Percentiles rank a stretch among this genome's conserved stretches.
Evolutionary conservation across 176 grass and related monocot genomes (phyloP).

Genomic region (Areca catechu): DNA sequence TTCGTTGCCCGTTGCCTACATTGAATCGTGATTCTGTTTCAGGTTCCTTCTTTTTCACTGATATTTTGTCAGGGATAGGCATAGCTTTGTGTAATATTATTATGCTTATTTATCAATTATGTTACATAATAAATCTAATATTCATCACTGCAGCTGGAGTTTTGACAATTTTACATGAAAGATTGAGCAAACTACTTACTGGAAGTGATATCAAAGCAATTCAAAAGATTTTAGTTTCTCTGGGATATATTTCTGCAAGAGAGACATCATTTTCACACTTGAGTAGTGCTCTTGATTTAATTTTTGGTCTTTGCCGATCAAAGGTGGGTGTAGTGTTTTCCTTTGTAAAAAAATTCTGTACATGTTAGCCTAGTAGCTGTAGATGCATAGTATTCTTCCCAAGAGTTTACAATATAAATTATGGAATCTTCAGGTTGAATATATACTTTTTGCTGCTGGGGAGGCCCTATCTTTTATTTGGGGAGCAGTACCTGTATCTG

Average conservation of each 20-base stretch:
- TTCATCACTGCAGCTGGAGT: constrained; percentile 43
- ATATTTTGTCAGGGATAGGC: constrained; percentile 3
- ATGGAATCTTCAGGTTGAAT: constrained; percentile 59
- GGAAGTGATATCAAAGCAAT: constrained; percentile 85
- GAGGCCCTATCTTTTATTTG: constrained; percentile 98
- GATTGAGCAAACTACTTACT: constrained; percentile 64
- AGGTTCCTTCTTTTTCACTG: constrained; percentile 28
- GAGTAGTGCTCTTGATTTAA: constrained; percentile 62
- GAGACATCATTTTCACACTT: constrained; percentile 73
- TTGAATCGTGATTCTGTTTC: constrained; percentile 41
- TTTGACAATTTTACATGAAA: constrained; percentile 51
- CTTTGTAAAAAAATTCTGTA: too few relatives aligned
- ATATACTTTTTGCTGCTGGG: constrained; percentile 86
- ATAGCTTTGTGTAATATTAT: background rate
- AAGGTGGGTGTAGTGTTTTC: constrained; percentile 44
- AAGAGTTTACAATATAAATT: background rate
- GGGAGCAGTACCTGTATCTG: constrained; percentile 70
- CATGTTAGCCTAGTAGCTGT: too few relatives aligned
- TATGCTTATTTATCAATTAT: too few relatives aligned
- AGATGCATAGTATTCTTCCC: background rate
- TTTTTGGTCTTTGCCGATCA: constrained; percentile 74
- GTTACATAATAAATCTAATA: too few relatives aligned
- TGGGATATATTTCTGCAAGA: constrained; percentile 86
- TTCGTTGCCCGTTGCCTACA: constrained; percentile 45
- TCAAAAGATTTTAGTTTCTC: constrained; percentile 84